Evolutionary conservation across 768 basidiomycete species (phyloP).

Genomic region (Pulveroboletus sp.): DNA sequence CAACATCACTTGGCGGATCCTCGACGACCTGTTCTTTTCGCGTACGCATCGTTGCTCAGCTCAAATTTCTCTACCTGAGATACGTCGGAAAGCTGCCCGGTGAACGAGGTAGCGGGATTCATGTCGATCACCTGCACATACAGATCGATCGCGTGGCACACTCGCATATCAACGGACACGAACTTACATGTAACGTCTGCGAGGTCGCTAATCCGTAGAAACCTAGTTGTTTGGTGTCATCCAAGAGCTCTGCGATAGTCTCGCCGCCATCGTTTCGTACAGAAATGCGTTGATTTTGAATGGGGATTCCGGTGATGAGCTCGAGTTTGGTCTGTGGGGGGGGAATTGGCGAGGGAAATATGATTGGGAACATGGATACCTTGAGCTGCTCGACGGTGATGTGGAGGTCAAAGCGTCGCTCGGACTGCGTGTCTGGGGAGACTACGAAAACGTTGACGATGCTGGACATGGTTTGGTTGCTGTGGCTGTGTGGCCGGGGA

Average conservation of each 20-base stretch:
- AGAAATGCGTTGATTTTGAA: conserved; percentile 64
- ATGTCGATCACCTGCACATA: conserved; percentile 63
- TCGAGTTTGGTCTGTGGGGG: conserved; percentile 70
- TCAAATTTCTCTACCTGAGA: conserved; percentile 93
- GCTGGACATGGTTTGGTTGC: conserved; percentile 33
- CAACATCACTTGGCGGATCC: not conserved
- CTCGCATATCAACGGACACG: conserved; percentile 13
- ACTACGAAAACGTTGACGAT: conserved; percentile 71
- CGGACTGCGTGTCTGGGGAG: conserved; percentile 88
- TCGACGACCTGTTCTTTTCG: conserved; percentile 65
- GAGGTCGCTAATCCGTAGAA: conserved; percentile 73
- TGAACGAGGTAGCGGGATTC: conserved; percentile 71
- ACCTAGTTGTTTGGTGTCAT: conserved; percentile 67
- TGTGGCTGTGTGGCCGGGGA: not conserved
- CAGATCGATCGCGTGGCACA: not conserved
- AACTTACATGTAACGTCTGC: conserved; percentile 76
- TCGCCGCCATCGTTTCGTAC: conserved; percentile 57
- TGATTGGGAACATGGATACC: conserved; percentile 39
- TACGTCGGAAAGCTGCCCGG: conserved; percentile 83
- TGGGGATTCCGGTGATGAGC: conserved; percentile 86
- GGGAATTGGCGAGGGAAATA: not conserved
- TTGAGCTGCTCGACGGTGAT: conserved; percentile 79
- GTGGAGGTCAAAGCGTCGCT: conserved; percentile 78
- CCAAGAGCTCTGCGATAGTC: conserved; percentile 54
- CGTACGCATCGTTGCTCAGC: conserved; percentile 79